These are phyloP conservation scores for Dryadomyces quercivorus DNA, from an alignment of 2,329 filamentous ascomycete genomes.

Conservation along the genomic window DNA sequence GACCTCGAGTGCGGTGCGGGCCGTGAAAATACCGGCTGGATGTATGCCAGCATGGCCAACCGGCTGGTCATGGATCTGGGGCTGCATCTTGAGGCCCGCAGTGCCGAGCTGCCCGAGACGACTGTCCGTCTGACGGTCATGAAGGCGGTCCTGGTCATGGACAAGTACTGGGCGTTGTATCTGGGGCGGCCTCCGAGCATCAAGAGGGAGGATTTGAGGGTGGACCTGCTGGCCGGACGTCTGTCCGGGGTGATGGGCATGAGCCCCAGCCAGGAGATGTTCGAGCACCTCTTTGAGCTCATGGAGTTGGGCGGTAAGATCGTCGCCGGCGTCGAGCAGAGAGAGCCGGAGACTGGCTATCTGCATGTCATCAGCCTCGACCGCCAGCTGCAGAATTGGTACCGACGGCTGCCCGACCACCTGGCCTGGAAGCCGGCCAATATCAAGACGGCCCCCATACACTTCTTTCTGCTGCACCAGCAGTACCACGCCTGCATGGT, in stretches of 20 bases:
- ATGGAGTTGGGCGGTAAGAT: slow-evolving; percentile 43
- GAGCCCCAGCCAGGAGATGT: slow-evolving; percentile 27
- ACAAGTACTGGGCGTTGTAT: slow-evolving; percentile 44
- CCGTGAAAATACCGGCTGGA: slow-evolving; percentile 40
- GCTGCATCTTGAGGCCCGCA: slow-evolving; percentile 29
- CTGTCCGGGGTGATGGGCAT: background rate
- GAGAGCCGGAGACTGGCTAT: slow-evolving; percentile 32
- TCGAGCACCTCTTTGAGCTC: slow-evolving; percentile 39
- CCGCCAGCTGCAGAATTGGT: slow-evolving; percentile 41
- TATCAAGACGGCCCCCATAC: slow-evolving; percentile 35
- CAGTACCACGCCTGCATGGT: slow-evolving; percentile 43
- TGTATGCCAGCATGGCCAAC: slow-evolving; percentile 36
- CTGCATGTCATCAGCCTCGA: slow-evolving; percentile 37
- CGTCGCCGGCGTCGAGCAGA: slow-evolving; percentile 22
- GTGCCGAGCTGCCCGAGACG: slow-evolving; percentile 28
- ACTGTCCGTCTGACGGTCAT: slow-evolving; percentile 38
- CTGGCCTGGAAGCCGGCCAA: slow-evolving; percentile 35
- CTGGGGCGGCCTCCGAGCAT: slow-evolving; percentile 39
- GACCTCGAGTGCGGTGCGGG: slow-evolving; percentile 42
- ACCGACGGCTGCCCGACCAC: slow-evolving; percentile 35
- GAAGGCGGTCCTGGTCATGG: slow-evolving; percentile 38
- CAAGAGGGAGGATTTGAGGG: slow-evolving; percentile 37
- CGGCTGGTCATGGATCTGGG: slow-evolving; percentile 35
- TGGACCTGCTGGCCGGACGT: slow-evolving; percentile 31
- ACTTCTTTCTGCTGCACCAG: slow-evolving; percentile 42